Percentiles rank a stretch among this genome's conserved stretches.
These are phyloP conservation scores for Cryphonectria parasitica DNA, from an alignment of 2,329 filamentous ascomycete species.

Conservation along the genomic window DNA sequence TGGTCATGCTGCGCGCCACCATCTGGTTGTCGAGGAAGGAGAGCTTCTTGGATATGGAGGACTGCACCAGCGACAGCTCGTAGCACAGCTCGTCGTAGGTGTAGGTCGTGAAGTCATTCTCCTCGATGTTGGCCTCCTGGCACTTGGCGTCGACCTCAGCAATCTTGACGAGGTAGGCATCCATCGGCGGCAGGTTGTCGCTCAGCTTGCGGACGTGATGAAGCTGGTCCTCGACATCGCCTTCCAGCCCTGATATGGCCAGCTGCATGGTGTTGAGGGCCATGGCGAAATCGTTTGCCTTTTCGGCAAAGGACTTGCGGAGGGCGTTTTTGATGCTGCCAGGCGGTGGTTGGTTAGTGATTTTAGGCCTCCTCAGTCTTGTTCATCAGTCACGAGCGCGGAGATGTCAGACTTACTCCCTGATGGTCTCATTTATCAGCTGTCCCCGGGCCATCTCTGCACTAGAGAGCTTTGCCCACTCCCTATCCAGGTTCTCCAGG, in stretches of 20 bases:
- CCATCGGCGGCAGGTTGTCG: slow-evolving; percentile 84
- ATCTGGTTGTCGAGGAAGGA: slow-evolving; percentile 98
- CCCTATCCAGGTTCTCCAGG: slow-evolving; percentile 78
- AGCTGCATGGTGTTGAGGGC: slow-evolving; percentile 93
- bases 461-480: slow-evolving; percentile 80
- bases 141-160: slow-evolving; percentile 85
- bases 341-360: slow-evolving; percentile 24
- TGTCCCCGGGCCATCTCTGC: slow-evolving; percentile 88
- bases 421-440: slow-evolving; percentile 95
- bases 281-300: slow-evolving; percentile 96
- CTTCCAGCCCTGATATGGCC: slow-evolving; percentile 95
- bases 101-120: slow-evolving; percentile 99
- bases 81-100: slow-evolving; percentile 96
- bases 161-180: slow-evolving; percentile 88
- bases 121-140: slow-evolving; percentile 95
- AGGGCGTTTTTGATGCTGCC: slow-evolving; percentile 89
- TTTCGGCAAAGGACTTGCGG: slow-evolving; percentile 91
- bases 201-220: slow-evolving; percentile 84
- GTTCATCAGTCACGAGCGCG: not conserved
- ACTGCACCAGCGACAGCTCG: slow-evolving; percentile 88
- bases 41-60: slow-evolving; percentile 93
- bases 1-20: slow-evolving; percentile 98
- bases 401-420: slow-evolving; percentile 66
- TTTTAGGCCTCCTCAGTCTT: not conserved
- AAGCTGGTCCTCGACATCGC: slow-evolving; percentile 93